phyloP scores from a whole-genome alignment of 192 early-diverging fungal genomes.

The Coemansia sp. region DNA sequence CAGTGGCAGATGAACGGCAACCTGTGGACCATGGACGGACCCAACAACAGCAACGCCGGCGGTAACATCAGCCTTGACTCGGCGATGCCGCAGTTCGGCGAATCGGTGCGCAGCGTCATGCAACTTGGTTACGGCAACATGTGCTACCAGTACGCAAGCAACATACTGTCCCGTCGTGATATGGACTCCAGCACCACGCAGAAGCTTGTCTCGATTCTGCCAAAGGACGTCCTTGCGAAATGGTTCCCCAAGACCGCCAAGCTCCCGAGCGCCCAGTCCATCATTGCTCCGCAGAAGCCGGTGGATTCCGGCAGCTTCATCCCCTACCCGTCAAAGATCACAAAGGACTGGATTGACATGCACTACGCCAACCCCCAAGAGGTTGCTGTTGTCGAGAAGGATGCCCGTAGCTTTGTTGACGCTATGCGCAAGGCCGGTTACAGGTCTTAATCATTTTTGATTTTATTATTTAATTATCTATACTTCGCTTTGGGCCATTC shows the following conservation, averaged over 20 bases:
- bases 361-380: slow-evolving; percentile 30
- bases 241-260: slow-evolving; percentile 49
- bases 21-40: slow-evolving; percentile 48
- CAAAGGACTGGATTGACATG: slow-evolving; percentile 41
- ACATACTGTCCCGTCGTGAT: slow-evolving; percentile 31
- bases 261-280: neutral
- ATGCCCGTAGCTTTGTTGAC: slow-evolving; percentile 40
- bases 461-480: neutral
- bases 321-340: slow-evolving; percentile 36
- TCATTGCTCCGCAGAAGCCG: slow-evolving; percentile 4
- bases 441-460: slow-evolving; percentile 24
- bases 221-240: slow-evolving; percentile 25
- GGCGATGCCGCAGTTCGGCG: slow-evolving; percentile 40
- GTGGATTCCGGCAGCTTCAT: slow-evolving; percentile 20
- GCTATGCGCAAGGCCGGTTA: slow-evolving; percentile 49
- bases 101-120: slow-evolving; percentile 51
- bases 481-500: neutral
- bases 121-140: slow-evolving; percentile 55
- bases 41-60: slow-evolving; percentile 31
- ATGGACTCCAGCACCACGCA: slow-evolving; percentile 15
- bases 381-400: slow-evolving; percentile 21
- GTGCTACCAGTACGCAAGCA: slow-evolving; percentile 56
- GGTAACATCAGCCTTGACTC: slow-evolving; percentile 20
- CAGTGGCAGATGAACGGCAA: slow-evolving; percentile 51
- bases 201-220: slow-evolving; percentile 22